Base-by-base conservation (phyloP, 192 early-diverging fungal genomes). In the Diversispora epigaea region DNA sequence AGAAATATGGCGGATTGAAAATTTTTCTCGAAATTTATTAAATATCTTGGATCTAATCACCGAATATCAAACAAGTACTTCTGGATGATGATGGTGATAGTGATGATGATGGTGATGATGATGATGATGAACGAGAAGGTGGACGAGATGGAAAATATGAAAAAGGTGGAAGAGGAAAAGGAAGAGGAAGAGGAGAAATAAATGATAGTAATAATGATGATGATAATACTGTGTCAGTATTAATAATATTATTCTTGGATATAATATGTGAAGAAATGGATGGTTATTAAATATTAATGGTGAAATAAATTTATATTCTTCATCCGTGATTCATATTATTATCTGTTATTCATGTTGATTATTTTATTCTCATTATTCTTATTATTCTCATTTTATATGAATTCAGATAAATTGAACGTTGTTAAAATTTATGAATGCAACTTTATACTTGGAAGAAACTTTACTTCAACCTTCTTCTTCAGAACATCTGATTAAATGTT, bases 171-270 rank as follows among this genome's bases (percentile, higher is more conserved):
- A 61, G 79, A 57, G 55, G 61, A n/a, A 52, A 69, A 74, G 19
- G 76, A 76, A 43, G 65, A 66, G 14, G 21, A 68, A 4, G 58
- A 73, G 1, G 9, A 79, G 40, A 65, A 66, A 2, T 87, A 78
- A n/a, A n/a, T n/a, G n/a, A n/a, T n/a, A n/a, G n/a, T n/a, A n/a
- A n/a, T n/a, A n/a, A n/a, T n/a, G n/a, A n/a, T n/a, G n/a, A n/a
- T n/a, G n/a, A n/a, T n/a, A n/a, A n/a, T 1, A 71, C 65, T 4
- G 66, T 83, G 19, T 82, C 82, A 0, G 72, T 72, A 17, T 76
- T 81, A 12, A 56, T 86, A 6, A 58, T 88, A n/a, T 63, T 71
- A 9, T 83, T 86, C 22, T 68, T 83, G 9, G 84, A 86, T 11
- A 73, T 76, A 39, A 78, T 80, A 8, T 75, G 77, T 52, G 85